Percentiles rank a stretch among this genome's conserved stretches.
phyloP scores from a whole-genome alignment of 2,329 filamentous ascomycete species.

The Talaromyces pinophilus region DNA sequence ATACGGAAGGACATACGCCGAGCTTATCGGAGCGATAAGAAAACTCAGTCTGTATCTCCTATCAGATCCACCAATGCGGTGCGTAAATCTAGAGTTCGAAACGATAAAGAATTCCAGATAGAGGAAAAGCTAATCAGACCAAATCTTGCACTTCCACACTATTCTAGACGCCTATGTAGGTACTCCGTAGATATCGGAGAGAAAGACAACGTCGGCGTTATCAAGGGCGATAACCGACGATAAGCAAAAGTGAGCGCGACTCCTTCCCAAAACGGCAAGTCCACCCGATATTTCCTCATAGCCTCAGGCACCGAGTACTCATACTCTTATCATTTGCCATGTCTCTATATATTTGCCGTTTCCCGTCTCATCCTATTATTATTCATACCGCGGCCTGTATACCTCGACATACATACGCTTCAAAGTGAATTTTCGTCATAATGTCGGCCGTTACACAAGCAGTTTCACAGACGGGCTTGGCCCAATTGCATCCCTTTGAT shows the following conservation, averaged over 20 bases:
- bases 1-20: constrained; percentile 17
- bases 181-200: neutral
- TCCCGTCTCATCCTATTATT: neutral
- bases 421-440: neutral
- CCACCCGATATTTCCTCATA: neutral
- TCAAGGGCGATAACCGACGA: constrained; percentile 2
- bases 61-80: neutral
- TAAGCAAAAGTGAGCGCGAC: constrained; percentile 11
- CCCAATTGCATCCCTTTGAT: constrained; percentile 42
- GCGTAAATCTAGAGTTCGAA: neutral
- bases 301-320: constrained; percentile 13
- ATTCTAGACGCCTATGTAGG: neutral
- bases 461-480: constrained; percentile 24
- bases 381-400: neutral
- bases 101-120: neutral
- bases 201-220: neutral
- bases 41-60: neutral
- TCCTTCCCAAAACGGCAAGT: constrained; percentile 23
- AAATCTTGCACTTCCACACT: no score
- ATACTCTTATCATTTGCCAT: constrained; percentile 2
- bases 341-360: neutral
- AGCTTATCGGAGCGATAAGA: neutral
- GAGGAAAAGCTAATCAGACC: neutral
- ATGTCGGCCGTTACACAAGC: constrained; percentile 20
- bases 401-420: neutral